Conservation (phyloP, 805 yeast species). For the Candida fluviatilis region DNA sequence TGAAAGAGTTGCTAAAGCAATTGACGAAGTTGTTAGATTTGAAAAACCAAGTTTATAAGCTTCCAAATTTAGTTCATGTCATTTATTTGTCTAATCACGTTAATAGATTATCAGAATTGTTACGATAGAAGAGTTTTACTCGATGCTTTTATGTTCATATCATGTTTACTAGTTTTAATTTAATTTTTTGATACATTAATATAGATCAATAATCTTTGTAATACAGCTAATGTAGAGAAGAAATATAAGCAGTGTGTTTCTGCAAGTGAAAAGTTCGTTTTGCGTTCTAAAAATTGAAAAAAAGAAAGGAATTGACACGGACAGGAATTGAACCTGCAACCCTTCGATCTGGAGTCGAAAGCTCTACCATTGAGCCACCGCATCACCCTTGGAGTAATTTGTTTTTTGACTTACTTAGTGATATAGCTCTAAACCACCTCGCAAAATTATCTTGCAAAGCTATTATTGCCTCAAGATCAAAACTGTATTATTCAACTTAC, state of each 20-base stretch:
- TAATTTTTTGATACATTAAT: not conserved
- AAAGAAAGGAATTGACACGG: conserved; percentile 40
- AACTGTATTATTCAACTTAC: too few relatives aligned
- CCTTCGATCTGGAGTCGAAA: conserved; percentile 59
- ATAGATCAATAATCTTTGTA: not conserved
- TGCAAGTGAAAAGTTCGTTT: not conserved
- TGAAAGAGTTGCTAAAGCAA: conserved; percentile 70
- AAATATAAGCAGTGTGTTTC: too few relatives aligned
- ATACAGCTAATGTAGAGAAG: too few relatives aligned
- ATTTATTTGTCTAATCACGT: not conserved
- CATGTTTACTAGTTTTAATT: conserved; percentile 1
- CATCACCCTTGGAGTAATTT: conserved; percentile 15
- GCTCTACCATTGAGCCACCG: conserved; percentile 43
- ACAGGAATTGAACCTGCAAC: conserved; percentile 88
- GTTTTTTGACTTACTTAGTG: not conserved
- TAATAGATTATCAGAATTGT: not conserved
- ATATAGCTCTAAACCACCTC: not conserved
- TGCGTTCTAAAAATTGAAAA: conserved; percentile 1
- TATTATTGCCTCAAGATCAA: not conserved
- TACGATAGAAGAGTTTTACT: conserved; percentile 1
- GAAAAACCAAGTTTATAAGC: conserved; percentile 6
- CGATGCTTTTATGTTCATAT: conserved; percentile 1
- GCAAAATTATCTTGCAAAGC: not conserved
- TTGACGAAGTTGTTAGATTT: conserved; percentile 68
- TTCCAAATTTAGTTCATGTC: not conserved